A percentile compares a stretch with the other conserved stretches of the same genome.
phyloP scores from a whole-genome alignment of 257 asterid genomes.

The Paraleonurus japonicus region DNA sequence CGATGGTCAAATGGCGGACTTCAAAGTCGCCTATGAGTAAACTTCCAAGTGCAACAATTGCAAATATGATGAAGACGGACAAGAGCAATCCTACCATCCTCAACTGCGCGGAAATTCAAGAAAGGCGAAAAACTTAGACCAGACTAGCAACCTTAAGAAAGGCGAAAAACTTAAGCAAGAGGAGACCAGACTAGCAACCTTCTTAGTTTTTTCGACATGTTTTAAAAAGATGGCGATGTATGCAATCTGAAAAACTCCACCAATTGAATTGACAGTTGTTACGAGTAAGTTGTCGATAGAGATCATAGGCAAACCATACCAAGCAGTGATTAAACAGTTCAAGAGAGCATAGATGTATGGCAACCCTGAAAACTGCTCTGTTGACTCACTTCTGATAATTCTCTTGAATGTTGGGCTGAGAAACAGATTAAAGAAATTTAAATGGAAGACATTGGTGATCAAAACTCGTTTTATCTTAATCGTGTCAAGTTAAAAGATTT shows the following conservation, averaged over 20 bases:
- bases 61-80: conserved; percentile 42
- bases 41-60: conserved; percentile 41
- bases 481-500: background rate
- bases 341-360: conserved; percentile 61
- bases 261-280: conserved; percentile 58
- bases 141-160: conserved; percentile 38
- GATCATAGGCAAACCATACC: conserved; percentile 66
- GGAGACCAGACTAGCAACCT: conserved; percentile 32
- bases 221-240: conserved; percentile 47
- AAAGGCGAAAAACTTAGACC: background rate
- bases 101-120: conserved; percentile 36
- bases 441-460: background rate
- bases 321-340: conserved; percentile 67
- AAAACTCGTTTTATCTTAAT: background rate
- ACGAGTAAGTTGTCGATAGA: conserved; percentile 53
- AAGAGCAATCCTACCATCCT: conserved; percentile 49
- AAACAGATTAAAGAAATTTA: background rate
- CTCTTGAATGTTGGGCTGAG: conserved; percentile 63
- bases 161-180: background rate
- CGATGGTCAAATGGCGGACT: conserved; percentile 42
- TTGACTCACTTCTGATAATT: conserved; percentile 54
- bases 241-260: conserved; percentile 50
- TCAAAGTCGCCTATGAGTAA: conserved; percentile 40
- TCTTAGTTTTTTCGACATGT: conserved; percentile 40
- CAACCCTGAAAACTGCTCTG: conserved; percentile 62